phyloP scores from a whole-genome alignment of 1,284 basidiomycete genomes.

The Sparassis latifolia region DNA sequence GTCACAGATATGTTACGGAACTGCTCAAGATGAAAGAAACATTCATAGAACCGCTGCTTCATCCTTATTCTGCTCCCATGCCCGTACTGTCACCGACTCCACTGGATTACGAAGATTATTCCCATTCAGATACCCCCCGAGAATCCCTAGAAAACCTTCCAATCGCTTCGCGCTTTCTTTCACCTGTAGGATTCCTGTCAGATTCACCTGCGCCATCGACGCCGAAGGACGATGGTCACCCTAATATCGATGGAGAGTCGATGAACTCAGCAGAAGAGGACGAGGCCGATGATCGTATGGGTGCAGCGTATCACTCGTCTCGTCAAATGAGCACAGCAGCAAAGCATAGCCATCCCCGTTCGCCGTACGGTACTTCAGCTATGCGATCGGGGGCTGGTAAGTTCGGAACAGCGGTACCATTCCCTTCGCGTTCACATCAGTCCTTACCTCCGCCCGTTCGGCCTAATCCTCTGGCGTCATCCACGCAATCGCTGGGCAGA shows the following conservation, averaged over 20 bases:
- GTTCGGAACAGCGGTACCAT: constrained; percentile 45
- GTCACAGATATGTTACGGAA: constrained; percentile 83
- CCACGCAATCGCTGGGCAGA: constrained; percentile 63
- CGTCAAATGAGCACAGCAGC: constrained; percentile 33
- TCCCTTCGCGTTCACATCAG: constrained; percentile 73
- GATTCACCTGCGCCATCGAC: constrained; percentile 35
- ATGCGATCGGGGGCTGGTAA: constrained; percentile 34
- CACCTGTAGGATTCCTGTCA: constrained; percentile 54
- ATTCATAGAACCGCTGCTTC: constrained; percentile 86
- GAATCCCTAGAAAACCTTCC: constrained; percentile 78
- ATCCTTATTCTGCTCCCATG: constrained; percentile 57
- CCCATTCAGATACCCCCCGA: constrained; percentile 48
- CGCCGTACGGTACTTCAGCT: constrained; percentile 63
- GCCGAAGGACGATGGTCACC: constrained; percentile 34
- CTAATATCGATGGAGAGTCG: constrained; percentile 67
- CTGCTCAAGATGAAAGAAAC: constrained; percentile 88
- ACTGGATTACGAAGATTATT: constrained; percentile 55
- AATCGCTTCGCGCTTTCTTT: constrained; percentile 89
- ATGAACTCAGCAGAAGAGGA: constrained; percentile 68
- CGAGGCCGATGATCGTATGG: constrained; percentile 48
- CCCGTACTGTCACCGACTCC: constrained; percentile 52
- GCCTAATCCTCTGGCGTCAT: constrained; percentile 43
- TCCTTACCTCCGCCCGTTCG: constrained; percentile 70
- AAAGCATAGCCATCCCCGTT: constrained; percentile 66
- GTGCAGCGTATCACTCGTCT: constrained; percentile 37